Percentiles rank a stretch among this genome's conserved stretches.
These are phyloP conservation scores for Spathaspora sp. DNA, from an alignment of 1,139 yeast genomes.

Conservation along the genomic window DNA sequence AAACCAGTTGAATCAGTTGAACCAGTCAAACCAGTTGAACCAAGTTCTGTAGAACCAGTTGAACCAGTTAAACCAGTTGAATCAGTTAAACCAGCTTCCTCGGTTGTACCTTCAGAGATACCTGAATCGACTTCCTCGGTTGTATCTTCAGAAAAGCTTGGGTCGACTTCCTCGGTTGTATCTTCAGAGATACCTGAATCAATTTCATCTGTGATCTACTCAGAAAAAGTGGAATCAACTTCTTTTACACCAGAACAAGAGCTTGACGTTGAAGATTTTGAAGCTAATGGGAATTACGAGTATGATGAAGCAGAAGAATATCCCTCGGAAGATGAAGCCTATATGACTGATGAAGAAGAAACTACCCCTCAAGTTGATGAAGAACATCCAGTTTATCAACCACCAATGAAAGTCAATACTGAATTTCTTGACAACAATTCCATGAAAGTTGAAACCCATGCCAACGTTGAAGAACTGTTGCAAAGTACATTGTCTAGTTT, in stretches of 20 bases:
- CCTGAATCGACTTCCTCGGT: no score
- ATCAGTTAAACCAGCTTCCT: not conserved
- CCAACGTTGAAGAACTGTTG: conserved; percentile 1
- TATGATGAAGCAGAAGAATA: not conserved
- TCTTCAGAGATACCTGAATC: no score
- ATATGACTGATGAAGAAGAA: not conserved
- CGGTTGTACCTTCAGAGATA: not conserved
- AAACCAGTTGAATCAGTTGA: no score
- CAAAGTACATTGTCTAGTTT: not conserved
- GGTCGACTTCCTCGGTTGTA: no score
- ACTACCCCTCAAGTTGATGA: not conserved
- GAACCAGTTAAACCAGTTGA: no score
- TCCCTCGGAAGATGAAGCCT: not conserved
- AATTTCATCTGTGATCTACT: not conserved
- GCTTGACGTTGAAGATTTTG: not conserved
- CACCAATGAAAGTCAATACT: not conserved
- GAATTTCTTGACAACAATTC: not conserved
- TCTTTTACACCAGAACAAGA: not conserved
- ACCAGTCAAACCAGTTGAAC: no score
- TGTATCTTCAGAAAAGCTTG: no score
- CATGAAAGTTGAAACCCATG: not conserved
- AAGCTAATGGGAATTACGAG: not conserved
- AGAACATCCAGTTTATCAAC: not conserved
- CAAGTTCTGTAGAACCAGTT: no score
- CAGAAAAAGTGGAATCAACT: not conserved